Evolutionary conservation across 192 early-diverging fungal genomes (phyloP).

Genomic region (Phlyctochytrium planicorne): DNA sequence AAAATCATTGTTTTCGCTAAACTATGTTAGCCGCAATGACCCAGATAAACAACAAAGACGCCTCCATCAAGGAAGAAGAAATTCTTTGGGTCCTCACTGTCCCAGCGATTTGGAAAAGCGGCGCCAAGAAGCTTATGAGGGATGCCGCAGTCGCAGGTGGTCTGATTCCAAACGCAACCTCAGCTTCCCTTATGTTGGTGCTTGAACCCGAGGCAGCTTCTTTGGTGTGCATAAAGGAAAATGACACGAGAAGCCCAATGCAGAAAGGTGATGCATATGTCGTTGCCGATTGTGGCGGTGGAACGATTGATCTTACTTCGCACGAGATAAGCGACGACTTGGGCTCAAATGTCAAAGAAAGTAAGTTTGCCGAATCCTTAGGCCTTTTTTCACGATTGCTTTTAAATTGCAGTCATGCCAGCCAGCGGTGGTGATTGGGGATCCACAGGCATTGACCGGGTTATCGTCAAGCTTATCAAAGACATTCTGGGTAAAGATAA

Average conservation of each 20-base stretch:
- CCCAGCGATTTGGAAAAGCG: conserved; percentile 7
- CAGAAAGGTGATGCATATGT: conserved; percentile 6
- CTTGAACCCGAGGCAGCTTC: conserved; percentile 14
- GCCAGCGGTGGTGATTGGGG: conserved; percentile 20
- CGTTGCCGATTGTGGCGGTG: conserved; percentile 20
- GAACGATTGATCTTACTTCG: conserved; percentile 24
- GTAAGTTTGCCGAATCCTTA: neutral
- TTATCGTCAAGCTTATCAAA: conserved; percentile 11
- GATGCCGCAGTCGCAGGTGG: conserved; percentile 9
- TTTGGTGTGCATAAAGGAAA: neutral
- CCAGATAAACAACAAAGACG: no score
- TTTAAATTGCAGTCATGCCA: neutral
- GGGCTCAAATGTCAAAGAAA: conserved; percentile 9
- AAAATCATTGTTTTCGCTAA: no score
- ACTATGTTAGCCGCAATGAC: no score
- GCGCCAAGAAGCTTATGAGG: conserved; percentile 16
- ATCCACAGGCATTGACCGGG: conserved; percentile 18
- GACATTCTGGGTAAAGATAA: conserved; percentile 4
- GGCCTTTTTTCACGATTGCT: no score
- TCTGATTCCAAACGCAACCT: neutral
- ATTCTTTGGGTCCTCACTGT: conserved; percentile 7
- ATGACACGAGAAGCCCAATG: neutral
- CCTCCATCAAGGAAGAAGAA: neutral
- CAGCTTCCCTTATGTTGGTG: conserved; percentile 12
- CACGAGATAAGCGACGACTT: conserved; percentile 8